Evolutionary conservation across 352 stramenopile genomes (phyloP).

Genomic region (Phytophthora europaea): DNA sequence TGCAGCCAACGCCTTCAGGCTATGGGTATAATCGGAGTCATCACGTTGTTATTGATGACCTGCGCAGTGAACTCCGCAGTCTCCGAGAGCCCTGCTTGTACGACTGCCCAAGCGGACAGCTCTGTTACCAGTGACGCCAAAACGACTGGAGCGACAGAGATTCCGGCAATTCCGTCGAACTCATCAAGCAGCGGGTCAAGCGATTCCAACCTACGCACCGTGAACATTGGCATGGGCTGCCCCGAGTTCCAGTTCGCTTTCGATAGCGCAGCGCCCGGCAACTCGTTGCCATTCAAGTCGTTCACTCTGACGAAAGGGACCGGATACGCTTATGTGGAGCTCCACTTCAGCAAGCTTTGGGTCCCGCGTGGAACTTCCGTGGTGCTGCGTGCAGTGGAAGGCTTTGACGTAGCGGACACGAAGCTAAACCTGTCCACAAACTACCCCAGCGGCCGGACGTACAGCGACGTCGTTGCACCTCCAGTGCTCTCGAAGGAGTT

Average conservation of each 20-base stretch:
- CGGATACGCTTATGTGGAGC: slow-evolving; percentile 56
- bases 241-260: slow-evolving; percentile 59
- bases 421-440: slow-evolving; percentile 50
- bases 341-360: slow-evolving; percentile 60
- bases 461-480: slow-evolving; percentile 36
- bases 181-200: background rate
- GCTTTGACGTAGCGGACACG: slow-evolving; percentile 40
- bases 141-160: background rate
- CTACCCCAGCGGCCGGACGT: slow-evolving; percentile 38
- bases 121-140: background rate
- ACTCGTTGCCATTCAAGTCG: slow-evolving; percentile 41
- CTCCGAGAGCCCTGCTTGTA: background rate
- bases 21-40: background rate
- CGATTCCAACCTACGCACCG: slow-evolving; percentile 11
- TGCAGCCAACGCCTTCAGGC: background rate
- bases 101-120: background rate
- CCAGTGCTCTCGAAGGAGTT: slow-evolving; percentile 61
- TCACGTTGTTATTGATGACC: background rate
- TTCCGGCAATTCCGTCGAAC: background rate
- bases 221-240: slow-evolving; percentile 52
- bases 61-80: background rate
- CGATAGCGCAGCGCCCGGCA: slow-evolving; percentile 42
- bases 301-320: slow-evolving; percentile 63
- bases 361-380: slow-evolving; percentile 48
- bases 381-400: slow-evolving; percentile 56